Base-by-base conservation (phyloP, 352 stramenopile species). In the Saprolegnia parasitica region DNA sequence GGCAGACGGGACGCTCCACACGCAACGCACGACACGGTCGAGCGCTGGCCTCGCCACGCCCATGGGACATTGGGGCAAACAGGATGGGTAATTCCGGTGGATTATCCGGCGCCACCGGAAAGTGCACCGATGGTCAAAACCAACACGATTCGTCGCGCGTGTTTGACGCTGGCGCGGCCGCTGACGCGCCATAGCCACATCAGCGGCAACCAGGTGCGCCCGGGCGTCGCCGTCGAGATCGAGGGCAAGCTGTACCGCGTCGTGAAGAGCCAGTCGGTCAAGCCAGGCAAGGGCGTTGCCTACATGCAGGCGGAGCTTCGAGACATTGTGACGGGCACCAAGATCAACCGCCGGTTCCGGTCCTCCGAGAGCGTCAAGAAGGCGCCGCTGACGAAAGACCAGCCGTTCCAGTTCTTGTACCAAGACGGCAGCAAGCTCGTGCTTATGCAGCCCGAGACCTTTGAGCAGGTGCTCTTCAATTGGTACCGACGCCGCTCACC, bases 381-480 rank as follows among this genome's bases (percentile, higher is more conserved):
- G 75, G 87, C 85, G 13, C 80, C 87, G 11, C 72, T 95, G 9
- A 83, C 80, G 0, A 85, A 79, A 0, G 85, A 93, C 56, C 75
- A 91, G 67, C 76, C 74, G 70, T 93, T 88, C 71, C 87, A 95
- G 76, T 93, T 90, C 76, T 72, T 95, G 24, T 95, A 95, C 78
- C 78, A 81, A 40, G 83, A 90, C 3, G 83, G 87, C 16, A 74
- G 81, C 63, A 89, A 92, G 70, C 77, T 95, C 35, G 78, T 91
- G 68, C 74, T 95, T 66, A 95, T 95, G 87, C 81, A 93, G 73
- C 90, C 84, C 71, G 75, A 74, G 5, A 83, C 80, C 6, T 95
- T 87, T 56, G 85, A 95, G 61, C 87, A 95, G 85, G 87, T 95
- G 40, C 10, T 0, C 60, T 8, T 54, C 15, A 58, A 66, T 39